Evolutionary conservation across 1,284 basidiomycete species (phyloP).

Genomic region (Apiotrichum sp.): DNA sequence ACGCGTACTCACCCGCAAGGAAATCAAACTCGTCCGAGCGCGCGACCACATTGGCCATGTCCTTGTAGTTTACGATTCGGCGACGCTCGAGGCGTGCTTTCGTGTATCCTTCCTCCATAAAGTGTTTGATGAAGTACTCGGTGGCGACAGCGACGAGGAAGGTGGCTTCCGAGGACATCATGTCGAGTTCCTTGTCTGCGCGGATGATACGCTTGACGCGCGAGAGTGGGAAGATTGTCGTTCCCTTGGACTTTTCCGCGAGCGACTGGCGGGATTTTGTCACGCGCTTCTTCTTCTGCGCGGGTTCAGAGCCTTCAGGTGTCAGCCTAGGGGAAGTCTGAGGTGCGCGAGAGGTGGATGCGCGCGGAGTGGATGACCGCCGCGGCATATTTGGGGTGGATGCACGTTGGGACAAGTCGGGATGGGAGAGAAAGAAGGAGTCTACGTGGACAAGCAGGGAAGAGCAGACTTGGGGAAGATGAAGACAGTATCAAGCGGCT

Average conservation of each 20-base stretch:
- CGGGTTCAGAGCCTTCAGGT: not conserved
- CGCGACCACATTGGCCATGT: slow-evolving; percentile 41
- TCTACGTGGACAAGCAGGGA: not conserved
- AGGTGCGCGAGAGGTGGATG: not conserved
- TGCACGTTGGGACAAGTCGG: too few relatives aligned
- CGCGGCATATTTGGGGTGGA: not conserved
- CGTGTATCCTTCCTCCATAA: slow-evolving; percentile 46
- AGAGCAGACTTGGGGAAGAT: not conserved
- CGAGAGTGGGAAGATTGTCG: slow-evolving; percentile 45
- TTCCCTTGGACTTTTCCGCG: slow-evolving; percentile 41
- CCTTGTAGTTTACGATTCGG: slow-evolving; percentile 46
- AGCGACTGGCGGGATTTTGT: slow-evolving; percentile 41
- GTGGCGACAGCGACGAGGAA: slow-evolving; percentile 48
- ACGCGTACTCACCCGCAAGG: slow-evolving; percentile 32
- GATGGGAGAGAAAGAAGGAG: not conserved
- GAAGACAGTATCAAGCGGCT: too few relatives aligned
- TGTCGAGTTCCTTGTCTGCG: slow-evolving; percentile 48
- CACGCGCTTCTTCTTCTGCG: slow-evolving; percentile 27
- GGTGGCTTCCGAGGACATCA: slow-evolving; percentile 47
- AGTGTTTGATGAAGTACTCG: slow-evolving; percentile 48
- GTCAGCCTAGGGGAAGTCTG: not conserved
- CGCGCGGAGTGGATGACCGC: not conserved
- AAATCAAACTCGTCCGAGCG: slow-evolving; percentile 44
- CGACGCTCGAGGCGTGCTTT: slow-evolving; percentile 46
- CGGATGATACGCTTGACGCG: slow-evolving; percentile 49